Percentiles rank a stretch among this genome's conserved stretches.
phyloP scores from a whole-genome alignment of 305 asterid genomes.

The Rubia peregrina region DNA sequence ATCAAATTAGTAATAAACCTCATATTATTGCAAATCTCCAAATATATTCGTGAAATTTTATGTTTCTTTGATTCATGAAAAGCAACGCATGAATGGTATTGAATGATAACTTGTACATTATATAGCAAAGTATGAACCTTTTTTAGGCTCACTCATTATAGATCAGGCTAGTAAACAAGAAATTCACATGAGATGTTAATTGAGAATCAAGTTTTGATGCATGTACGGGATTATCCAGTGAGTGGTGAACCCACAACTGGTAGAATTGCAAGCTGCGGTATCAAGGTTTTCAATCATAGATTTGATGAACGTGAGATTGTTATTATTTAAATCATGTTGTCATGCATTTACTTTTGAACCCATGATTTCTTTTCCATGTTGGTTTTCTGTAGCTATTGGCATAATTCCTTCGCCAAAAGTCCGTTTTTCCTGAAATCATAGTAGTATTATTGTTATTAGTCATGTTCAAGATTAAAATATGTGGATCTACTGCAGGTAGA shows the following conservation, averaged over 20 bases:
- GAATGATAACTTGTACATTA: background rate
- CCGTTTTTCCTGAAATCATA: background rate
- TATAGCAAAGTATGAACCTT: background rate
- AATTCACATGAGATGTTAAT: background rate
- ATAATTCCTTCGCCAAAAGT: background rate
- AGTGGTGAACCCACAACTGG: background rate
- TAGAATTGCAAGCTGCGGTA: background rate
- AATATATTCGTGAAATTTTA: background rate
- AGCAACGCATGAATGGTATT: background rate
- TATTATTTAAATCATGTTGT: background rate
- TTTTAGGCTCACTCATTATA: background rate
- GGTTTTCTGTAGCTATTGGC: background rate
- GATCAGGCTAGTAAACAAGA: background rate
- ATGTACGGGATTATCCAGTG: background rate
- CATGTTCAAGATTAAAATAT: background rate
- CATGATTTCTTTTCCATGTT: background rate
- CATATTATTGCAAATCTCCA: conserved; percentile 1
- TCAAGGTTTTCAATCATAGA: background rate
- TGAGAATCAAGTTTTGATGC: background rate
- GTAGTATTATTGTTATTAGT: background rate
- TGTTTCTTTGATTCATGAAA: background rate
- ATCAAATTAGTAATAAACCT: background rate
- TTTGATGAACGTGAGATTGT: background rate
- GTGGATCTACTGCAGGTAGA: conserved; percentile 51
- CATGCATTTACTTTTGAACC: conserved; percentile 1